Percentiles rank a stretch among this genome's conserved stretches.
phyloP scores from a whole-genome alignment of 352 stramenopile genomes.

The Pythium aquatile region DNA sequence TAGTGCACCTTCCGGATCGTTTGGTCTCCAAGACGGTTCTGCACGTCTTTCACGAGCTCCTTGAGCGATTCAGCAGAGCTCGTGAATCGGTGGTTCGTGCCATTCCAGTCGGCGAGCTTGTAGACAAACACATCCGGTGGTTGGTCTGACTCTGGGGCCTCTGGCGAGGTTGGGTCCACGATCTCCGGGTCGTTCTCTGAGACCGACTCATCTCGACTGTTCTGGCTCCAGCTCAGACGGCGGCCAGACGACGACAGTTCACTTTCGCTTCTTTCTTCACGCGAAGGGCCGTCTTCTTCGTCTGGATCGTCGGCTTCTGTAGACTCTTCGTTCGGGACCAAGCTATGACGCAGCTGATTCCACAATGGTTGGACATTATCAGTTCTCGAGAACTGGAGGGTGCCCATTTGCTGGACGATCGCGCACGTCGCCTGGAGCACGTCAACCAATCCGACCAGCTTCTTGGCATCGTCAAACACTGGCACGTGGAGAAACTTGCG shows the following conservation, averaged over 20 bases:
- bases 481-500: constrained; percentile 96
- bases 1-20: constrained; percentile 79
- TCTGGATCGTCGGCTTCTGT: constrained; percentile 41
- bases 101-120: constrained; percentile 80
- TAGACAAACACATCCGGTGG: constrained; percentile 70
- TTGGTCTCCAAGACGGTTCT: constrained; percentile 68
- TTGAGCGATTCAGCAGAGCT: constrained; percentile 75
- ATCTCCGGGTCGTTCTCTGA: constrained; percentile 10
- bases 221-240: constrained; percentile 16
- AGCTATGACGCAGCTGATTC: constrained; percentile 71
- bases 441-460: constrained; percentile 94
- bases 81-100: constrained; percentile 84
- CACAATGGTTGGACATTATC: constrained; percentile 73
- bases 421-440: constrained; percentile 94
- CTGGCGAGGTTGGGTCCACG: constrained; percentile 23
- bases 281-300: constrained; percentile 30
- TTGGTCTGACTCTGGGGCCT: constrained; percentile 28
- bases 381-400: constrained; percentile 55
- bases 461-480: constrained; percentile 89
- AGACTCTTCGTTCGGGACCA: constrained; percentile 36
- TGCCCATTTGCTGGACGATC: constrained; percentile 83
- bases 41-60: constrained; percentile 66
- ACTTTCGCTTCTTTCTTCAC: constrained; percentile 24
- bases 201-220: constrained; percentile 6
- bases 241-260: constrained; percentile 14